Conservation (phyloP, 306 rosid species). For the Pterocarpus macrocarpus region DNA sequence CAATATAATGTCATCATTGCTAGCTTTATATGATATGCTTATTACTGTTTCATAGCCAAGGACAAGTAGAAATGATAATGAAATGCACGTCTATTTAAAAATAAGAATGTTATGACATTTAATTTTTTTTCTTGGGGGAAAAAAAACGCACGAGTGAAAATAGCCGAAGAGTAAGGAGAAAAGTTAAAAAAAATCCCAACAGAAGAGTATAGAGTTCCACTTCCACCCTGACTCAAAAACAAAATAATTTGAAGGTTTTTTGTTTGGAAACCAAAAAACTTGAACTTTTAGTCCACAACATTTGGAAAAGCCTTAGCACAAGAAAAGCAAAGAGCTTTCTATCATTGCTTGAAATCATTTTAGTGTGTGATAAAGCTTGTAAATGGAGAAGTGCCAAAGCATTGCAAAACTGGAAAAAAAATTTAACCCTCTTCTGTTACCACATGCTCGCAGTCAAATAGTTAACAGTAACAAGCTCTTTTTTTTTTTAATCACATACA, state of each 20-base stretch:
- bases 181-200: background rate
- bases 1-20: slow-evolving; percentile 12
- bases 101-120: background rate
- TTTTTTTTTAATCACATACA: background rate
- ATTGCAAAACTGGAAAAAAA: too few relatives aligned
- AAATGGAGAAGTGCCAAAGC: too few relatives aligned
- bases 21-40: slow-evolving; percentile 8
- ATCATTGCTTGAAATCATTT: background rate
- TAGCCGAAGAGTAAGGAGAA: slow-evolving; percentile 21
- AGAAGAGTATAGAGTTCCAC: background rate
- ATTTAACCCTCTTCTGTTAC: too few relatives aligned
- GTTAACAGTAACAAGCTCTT: background rate
- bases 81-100: slow-evolving; percentile 9
- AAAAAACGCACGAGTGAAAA: slow-evolving; percentile 14
- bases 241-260: background rate
- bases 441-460: too few relatives aligned
- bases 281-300: slow-evolving; percentile 28
- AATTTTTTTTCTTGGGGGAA: background rate
- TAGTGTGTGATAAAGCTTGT: background rate
- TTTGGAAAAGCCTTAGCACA: background rate
- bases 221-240: background rate
- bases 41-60: slow-evolving; percentile 12
- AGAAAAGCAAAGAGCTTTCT: slow-evolving; percentile 7
- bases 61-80: background rate
- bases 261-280: too few relatives aligned